These are phyloP conservation scores for Eruca vesicaria DNA, from an alignment of 441 rosid genomes.

Conservation along the genomic window DNA sequence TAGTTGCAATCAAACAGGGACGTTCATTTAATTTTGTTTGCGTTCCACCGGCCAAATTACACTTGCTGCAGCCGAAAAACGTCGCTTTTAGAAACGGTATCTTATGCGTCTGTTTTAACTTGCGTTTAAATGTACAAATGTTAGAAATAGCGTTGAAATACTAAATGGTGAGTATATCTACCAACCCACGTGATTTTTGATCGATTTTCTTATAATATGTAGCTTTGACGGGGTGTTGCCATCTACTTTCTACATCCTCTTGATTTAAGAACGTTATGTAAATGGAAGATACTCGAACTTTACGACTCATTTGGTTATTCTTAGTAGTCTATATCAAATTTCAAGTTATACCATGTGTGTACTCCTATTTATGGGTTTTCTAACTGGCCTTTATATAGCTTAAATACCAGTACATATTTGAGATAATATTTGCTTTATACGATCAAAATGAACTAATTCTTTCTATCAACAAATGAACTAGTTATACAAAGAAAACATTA, in stretches of 20 bases:
- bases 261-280: background rate
- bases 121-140: background rate
- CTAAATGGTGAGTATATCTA: conserved; percentile 34
- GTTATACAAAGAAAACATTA: too few species aligned
- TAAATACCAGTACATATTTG: background rate
- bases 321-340: background rate
- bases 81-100: background rate
- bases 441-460: background rate
- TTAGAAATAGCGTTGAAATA: background rate
- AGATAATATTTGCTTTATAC: background rate
- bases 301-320: background rate
- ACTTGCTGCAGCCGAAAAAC: background rate
- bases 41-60: background rate
- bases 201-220: background rate
- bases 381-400: background rate
- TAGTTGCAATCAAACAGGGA: conserved; percentile 1
- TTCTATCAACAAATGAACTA: too few species aligned
- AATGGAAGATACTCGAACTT: background rate
- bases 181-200: conserved; percentile 28
- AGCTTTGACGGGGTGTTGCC: conserved; percentile 24
- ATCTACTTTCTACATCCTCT: conserved; percentile 4
- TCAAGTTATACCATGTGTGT: background rate
- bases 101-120: background rate
- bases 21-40: background rate
- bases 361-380: background rate